Conservation (phyloP, 2,329 filamentous ascomycete genomes). For the Ophiostoma sp. region DNA sequence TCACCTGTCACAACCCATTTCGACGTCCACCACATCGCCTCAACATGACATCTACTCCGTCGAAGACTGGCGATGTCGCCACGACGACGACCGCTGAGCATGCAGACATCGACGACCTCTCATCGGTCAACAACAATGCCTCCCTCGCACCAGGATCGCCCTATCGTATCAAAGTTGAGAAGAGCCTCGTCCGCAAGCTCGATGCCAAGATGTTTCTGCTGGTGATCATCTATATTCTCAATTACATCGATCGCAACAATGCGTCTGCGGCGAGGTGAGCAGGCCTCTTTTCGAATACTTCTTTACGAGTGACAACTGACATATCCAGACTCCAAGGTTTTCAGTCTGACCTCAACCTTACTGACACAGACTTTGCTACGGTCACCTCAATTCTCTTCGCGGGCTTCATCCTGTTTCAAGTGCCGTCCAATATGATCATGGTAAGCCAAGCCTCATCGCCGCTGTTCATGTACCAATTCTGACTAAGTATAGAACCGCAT, state of each 20-base stretch:
- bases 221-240: conserved; percentile 18
- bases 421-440: conserved; percentile 17
- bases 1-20: neutral
- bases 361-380: conserved; percentile 5
- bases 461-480: neutral
- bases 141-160: neutral
- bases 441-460: neutral
- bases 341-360: conserved; percentile 10
- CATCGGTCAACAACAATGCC: neutral
- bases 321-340: neutral
- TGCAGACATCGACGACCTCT: neutral
- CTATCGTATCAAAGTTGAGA: neutral
- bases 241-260: conserved; percentile 18
- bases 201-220: conserved; percentile 14
- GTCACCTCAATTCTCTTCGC: neutral
- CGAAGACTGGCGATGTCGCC: conserved; percentile 1
- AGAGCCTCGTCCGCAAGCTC: conserved; percentile 7
- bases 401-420: conserved; percentile 10
- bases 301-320: neutral
- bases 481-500: conserved; percentile 2
- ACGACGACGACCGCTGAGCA: neutral
- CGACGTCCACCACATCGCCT: neutral
- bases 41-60: neutral
- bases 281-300: neutral
- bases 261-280: conserved; percentile 7